Percentiles rank a stretch among this genome's conserved stretches.
Conservation (phyloP, 2,329 filamentous ascomycete species). For the Elsinoe perseae region DNA sequence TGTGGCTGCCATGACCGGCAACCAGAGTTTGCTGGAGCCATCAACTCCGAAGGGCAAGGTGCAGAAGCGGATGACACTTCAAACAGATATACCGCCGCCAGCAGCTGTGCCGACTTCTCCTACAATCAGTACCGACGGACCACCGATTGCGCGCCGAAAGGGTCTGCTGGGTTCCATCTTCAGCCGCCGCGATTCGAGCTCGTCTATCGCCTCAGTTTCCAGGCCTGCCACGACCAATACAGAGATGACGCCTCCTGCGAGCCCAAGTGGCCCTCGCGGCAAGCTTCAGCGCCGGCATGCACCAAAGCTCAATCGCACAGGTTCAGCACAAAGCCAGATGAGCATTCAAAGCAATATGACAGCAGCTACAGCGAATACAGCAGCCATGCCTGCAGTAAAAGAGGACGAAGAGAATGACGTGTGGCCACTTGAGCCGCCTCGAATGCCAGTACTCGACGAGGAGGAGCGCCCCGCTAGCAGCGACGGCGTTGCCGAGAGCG, state of each 20-base stretch:
- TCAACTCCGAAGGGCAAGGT: constrained; percentile 23
- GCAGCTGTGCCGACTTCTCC: not conserved
- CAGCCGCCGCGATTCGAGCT: constrained; percentile 27
- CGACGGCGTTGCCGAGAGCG: constrained; percentile 27
- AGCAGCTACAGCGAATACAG: not conserved
- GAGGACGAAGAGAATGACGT: constrained; percentile 24
- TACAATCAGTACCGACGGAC: constrained; percentile 2
- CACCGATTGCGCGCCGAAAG: constrained; percentile 21
- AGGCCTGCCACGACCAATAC: constrained; percentile 16
- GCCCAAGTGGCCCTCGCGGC: constrained; percentile 25
- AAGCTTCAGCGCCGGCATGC: constrained; percentile 43
- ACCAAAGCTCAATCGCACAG: constrained; percentile 23
- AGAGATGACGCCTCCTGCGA: constrained; percentile 18
- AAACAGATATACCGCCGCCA: not conserved
- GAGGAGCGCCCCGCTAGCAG: constrained; percentile 27
- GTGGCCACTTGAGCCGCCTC: constrained; percentile 26
- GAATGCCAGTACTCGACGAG: constrained; percentile 19
- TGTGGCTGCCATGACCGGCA: constrained; percentile 25
- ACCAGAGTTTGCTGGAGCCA: constrained; percentile 17
- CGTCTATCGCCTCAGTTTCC: constrained; percentile 21
- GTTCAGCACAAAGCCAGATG: not conserved
- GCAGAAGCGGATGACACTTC: constrained; percentile 20
- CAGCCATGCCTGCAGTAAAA: constrained; percentile 10
- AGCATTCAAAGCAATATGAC: not conserved
- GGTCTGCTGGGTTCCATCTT: constrained; percentile 31